Evolutionary conservation across 495 filamentous ascomycete species (phyloP).

Genomic region (Penicillium herquei): DNA sequence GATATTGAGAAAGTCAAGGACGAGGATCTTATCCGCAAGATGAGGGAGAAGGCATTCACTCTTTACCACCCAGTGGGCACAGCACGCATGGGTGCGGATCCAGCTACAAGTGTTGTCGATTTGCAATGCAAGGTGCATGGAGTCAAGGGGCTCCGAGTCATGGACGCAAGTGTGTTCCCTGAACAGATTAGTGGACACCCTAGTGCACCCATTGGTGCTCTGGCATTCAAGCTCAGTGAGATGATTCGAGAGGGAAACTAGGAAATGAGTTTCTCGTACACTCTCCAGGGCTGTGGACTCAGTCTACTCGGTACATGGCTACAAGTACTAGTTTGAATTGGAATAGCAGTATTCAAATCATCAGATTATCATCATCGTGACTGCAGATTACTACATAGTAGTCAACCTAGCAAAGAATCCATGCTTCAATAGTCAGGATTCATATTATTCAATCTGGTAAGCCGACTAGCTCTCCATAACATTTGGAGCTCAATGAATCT

Average conservation of each 20-base stretch:
- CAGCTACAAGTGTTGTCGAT: slow-evolving; percentile 44
- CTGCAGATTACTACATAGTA: no score
- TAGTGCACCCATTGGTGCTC: slow-evolving; percentile 20
- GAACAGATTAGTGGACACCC: slow-evolving; percentile 26
- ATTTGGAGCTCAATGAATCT: slow-evolving; percentile 31
- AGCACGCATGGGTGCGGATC: slow-evolving; percentile 21
- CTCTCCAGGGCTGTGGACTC: no score
- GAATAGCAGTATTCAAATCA: no score
- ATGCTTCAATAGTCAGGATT: no score
- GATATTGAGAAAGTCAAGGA: slow-evolving; percentile 22
- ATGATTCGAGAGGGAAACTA: slow-evolving; percentile 14
- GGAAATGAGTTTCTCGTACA: no score
- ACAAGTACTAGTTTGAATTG: no score
- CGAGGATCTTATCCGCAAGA: slow-evolving; percentile 20
- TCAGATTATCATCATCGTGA: no score
- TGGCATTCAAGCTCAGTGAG: slow-evolving; percentile 20
- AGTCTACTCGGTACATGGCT: no score
- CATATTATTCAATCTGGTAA: no score
- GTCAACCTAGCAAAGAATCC: no score
- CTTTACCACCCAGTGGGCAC: slow-evolving; percentile 26
- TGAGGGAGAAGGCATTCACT: slow-evolving; percentile 27
- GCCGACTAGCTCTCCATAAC: no score
- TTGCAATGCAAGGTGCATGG: slow-evolving; percentile 48
- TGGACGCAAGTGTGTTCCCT: slow-evolving; percentile 34
- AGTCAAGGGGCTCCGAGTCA: slow-evolving; percentile 45